Evolutionary conservation across 2,329 filamentous ascomycete species (phyloP).

Genomic region (Botrytis deweyae): DNA sequence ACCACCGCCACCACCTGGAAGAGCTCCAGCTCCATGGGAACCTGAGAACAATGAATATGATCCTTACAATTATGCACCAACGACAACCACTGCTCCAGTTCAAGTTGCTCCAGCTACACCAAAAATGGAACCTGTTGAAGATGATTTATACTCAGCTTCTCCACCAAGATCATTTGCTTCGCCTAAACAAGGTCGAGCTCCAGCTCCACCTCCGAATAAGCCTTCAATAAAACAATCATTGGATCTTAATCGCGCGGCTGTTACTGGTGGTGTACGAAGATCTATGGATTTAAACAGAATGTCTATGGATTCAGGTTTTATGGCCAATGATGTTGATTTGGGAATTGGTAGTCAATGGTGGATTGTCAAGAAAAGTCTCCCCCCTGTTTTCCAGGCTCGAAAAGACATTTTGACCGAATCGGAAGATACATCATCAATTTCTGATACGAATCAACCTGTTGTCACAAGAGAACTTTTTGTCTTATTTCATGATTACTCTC

Average conservation of each 20-base stretch:
- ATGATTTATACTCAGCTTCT: conserved; percentile 40
- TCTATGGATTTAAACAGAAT: conserved; percentile 71
- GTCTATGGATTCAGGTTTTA: conserved; percentile 75
- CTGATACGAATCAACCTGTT: conserved; percentile 66
- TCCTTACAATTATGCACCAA: conserved; percentile 54
- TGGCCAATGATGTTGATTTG: conserved; percentile 85
- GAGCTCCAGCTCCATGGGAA: conserved; percentile 46
- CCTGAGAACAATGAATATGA: conserved; percentile 73
- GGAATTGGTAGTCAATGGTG: conserved; percentile 78
- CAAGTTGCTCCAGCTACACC: conserved; percentile 26
- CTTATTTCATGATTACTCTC: conserved; percentile 95
- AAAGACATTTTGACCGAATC: conserved; percentile 81
- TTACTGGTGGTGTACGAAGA: conserved; percentile 45
- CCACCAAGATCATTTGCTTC: conserved; percentile 38
- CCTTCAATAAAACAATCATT: conserved; percentile 57
- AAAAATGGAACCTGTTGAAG: conserved; percentile 31
- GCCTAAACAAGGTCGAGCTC: conserved; percentile 42
- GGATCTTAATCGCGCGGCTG: conserved; percentile 58
- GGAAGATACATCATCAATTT: conserved; percentile 71
- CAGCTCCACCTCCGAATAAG: conserved; percentile 46
- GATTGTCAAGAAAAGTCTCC: conserved; percentile 75
- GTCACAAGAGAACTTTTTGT: conserved; percentile 81
- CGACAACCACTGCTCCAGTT: conserved; percentile 31
- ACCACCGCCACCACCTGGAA: conserved; percentile 46
- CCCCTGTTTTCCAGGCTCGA: conserved; percentile 77